Conservation (phyloP, 2,329 filamentous ascomycete species). For the Pyricularia grisea region DNA sequence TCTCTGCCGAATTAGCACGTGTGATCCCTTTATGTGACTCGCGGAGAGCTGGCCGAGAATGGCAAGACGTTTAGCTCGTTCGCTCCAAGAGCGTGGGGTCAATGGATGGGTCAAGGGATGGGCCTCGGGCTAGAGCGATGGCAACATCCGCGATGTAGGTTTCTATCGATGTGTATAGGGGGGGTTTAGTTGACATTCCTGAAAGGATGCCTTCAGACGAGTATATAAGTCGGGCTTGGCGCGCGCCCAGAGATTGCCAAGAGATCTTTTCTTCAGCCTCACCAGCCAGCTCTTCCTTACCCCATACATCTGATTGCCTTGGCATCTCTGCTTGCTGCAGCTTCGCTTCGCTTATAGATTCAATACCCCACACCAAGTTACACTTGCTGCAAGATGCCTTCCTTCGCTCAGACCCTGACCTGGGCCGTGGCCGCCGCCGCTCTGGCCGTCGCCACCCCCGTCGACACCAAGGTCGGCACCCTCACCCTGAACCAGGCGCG, state of each 20-base stretch:
- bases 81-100: background rate
- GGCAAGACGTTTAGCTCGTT: background rate
- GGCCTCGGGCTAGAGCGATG: background rate
- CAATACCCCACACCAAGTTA: background rate
- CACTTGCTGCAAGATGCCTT: conserved; percentile 7
- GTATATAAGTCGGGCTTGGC: background rate
- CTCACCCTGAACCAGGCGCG: conserved; percentile 25
- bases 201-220: background rate
- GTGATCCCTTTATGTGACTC: background rate
- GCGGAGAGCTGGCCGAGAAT: background rate
- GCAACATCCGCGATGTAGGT: background rate
- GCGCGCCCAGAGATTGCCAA: background rate
- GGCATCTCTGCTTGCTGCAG: background rate
- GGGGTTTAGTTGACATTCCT: background rate
- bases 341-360: background rate
- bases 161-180: background rate
- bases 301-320: background rate
- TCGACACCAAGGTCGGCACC: conserved; percentile 4
- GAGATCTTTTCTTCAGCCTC: background rate
- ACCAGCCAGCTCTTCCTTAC: background rate
- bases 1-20: background rate
- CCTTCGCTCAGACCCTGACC: conserved; percentile 4
- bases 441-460: conserved; percentile 6
- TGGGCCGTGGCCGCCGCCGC: conserved; percentile 5
- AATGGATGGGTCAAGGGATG: background rate